These are phyloP conservation scores for Solanum neorickii DNA, from an alignment of 257 asterid genomes.

Conservation along the genomic window DNA sequence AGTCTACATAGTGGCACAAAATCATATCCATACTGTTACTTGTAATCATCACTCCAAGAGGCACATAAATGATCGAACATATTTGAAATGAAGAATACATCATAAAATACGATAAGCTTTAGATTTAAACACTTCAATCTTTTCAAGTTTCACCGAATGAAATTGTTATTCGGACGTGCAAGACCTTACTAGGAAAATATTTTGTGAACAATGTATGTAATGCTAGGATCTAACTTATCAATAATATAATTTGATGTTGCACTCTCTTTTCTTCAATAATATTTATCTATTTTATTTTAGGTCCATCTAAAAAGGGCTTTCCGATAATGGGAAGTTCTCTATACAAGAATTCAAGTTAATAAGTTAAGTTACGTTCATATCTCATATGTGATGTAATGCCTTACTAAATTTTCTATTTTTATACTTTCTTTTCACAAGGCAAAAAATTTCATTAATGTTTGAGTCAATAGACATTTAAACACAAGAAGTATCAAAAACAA, in stretches of 20 bases:
- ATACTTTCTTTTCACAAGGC: not conserved
- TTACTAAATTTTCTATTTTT: no score
- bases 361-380: not conserved
- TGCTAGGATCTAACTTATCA: not conserved
- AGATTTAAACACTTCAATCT: not conserved
- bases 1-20: not conserved
- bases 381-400: not conserved
- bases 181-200: not conserved
- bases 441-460: not conserved
- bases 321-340: not conserved
- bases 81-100: not conserved
- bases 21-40: not conserved
- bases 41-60: not conserved
- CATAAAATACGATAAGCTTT: not conserved
- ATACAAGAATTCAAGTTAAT: not conserved
- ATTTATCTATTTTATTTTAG: not conserved
- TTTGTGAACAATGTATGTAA: not conserved
- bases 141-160: not conserved
- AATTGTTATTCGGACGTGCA: not conserved
- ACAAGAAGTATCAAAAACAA: not conserved
- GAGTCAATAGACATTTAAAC: not conserved
- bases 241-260: not conserved
- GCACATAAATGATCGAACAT: not conserved
- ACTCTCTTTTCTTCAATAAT: not conserved
- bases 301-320: not conserved